Percentiles rank a stretch among this genome's conserved stretches.
phyloP scores from a whole-genome alignment of 2,329 filamentous ascomycete genomes.

The Sphaceloma murrayae region DNA sequence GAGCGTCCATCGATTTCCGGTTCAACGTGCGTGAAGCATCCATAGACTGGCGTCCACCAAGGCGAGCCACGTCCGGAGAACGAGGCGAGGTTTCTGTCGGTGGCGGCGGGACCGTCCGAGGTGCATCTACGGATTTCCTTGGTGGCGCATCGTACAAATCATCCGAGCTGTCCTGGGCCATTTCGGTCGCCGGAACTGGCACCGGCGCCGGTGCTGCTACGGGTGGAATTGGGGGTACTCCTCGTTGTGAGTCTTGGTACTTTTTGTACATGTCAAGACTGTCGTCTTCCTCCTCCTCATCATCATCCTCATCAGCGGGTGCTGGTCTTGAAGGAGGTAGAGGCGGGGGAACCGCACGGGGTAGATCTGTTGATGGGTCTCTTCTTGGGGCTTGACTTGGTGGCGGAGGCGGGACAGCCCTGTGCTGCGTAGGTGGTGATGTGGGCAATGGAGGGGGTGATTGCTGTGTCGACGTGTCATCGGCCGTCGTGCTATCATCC shows the following conservation, averaged over 20 bases:
- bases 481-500: conserved; percentile 52
- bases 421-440: conserved; percentile 31
- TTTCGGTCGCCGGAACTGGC: conserved; percentile 29
- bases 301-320: conserved; percentile 25
- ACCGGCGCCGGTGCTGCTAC: conserved; percentile 28
- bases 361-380: conserved; percentile 60
- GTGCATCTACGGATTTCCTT: conserved; percentile 27
- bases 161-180: conserved; percentile 31
- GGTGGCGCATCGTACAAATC: conserved; percentile 39
- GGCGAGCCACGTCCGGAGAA: background rate
- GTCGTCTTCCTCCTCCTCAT: conserved; percentile 16
- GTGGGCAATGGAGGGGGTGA: conserved; percentile 28
- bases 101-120: conserved; percentile 25
- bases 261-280: conserved; percentile 16
- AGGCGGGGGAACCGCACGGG: conserved; percentile 60
- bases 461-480: conserved; percentile 42
- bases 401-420: conserved; percentile 46
- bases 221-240: conserved; percentile 24
- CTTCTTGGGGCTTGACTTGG: conserved; percentile 42
- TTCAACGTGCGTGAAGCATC: conserved; percentile 50
- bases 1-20: conserved; percentile 63
- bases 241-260: conserved; percentile 16
- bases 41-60: conserved; percentile 37
- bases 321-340: conserved; percentile 45
- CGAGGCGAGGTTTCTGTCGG: conserved; percentile 20